Evolutionary conservation across 2,329 filamentous ascomycete species (phyloP), one percentile per base, ranked within the genome.

Genomic region (Scleromitrula shiraiana): DNA sequence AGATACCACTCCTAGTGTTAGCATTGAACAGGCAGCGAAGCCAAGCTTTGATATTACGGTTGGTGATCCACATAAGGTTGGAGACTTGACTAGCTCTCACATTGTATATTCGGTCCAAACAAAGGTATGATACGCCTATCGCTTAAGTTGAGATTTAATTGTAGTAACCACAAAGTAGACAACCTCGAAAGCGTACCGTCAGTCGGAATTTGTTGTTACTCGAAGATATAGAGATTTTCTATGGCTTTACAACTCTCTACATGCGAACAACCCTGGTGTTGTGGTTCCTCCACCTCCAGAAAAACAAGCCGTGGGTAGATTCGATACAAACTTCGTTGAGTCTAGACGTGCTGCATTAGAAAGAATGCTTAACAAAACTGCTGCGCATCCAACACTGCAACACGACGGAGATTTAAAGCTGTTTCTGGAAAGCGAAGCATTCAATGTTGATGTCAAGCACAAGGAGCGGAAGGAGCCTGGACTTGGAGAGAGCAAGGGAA

Each of bases 21-120:
- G 85, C 65, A 73, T 97, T 48, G 91, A 97, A 67, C 87, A 95
- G 70, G 93, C 93, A 39, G 83, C 91, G 24, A 95, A 95, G 68
- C 93, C 93, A 5, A 85, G 74, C 35, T 98, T 97, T 67, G 73
- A 87, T 41, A 97, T 98, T 60, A 82, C 77, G 2, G 93, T 98
- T 19, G 93, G 93, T 50, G 93, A 98, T 68, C 93, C 93, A 47
- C 90, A 96, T 69, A 98, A 97, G 71, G 91, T 98, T 57, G 93
- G 93, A 51, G 93, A 97, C 68, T 68, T 97, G 65, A 96, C 93
- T 7, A 95, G 87, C 67, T 95, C 90, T 54, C 93, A 98, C 67
- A 98, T 95, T 55, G 93, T 97, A 40, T 98, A 98, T 69, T 88
- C 88, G 60, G 93, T 98, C 55, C 79, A 86, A 61, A 98, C 93